These are phyloP conservation scores for Apostasia ramifera DNA, from an alignment of 106 monocot genomes.

Conservation along the genomic window DNA sequence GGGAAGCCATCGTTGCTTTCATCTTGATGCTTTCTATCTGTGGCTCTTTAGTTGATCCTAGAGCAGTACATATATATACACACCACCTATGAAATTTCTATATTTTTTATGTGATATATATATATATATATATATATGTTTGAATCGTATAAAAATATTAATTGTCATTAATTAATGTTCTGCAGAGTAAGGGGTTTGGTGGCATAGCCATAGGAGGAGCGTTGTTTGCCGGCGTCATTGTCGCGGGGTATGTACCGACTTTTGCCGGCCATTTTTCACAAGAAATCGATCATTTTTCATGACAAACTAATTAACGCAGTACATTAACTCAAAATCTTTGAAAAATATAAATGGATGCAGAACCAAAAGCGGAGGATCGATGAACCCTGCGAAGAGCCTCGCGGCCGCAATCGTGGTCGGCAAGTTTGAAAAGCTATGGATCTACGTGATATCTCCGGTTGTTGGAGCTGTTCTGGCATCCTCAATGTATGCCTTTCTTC, in stretches of 20 bases:
- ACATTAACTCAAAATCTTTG: not conserved
- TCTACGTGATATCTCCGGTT: constrained; percentile 5
- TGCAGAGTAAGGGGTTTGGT: constrained; percentile 1
- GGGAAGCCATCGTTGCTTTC: too few species aligned
- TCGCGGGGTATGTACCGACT: not conserved
- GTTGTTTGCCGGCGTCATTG: not conserved
- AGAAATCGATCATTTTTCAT: not conserved
- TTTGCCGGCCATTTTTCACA: not conserved
- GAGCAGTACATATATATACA: too few species aligned
- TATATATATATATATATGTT: too few species aligned
- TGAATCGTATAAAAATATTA: too few species aligned
- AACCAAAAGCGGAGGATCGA: not conserved
- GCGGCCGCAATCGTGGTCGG: constrained; percentile 1
- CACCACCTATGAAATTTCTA: too few species aligned
- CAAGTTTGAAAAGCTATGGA: constrained; percentile 8
- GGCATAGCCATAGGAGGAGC: not conserved
- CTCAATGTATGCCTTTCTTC: not conserved
- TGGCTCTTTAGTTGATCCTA: too few species aligned
- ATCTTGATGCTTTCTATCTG: too few species aligned
- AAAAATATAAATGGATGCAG: not conserved
- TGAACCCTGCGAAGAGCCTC: constrained; percentile 9
- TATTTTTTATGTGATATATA: too few species aligned
- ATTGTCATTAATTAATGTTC: not conserved
- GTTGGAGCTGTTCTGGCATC: not conserved
- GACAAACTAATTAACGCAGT: not conserved